Evolutionary conservation across 495 filamentous ascomycete species (phyloP).

Genomic region (Elaphomyces granulatus): DNA sequence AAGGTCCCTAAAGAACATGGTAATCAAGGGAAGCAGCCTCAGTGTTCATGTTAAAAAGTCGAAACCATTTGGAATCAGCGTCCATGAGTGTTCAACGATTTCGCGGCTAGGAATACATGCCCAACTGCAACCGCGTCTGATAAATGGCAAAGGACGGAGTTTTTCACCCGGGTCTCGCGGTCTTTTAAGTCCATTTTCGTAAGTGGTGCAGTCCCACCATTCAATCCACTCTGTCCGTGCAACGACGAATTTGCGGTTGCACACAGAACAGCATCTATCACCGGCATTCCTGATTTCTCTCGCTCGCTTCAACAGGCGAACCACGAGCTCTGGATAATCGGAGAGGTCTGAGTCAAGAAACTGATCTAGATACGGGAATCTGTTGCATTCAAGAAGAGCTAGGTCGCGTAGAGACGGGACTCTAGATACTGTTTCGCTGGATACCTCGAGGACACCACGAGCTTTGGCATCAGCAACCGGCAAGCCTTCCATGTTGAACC

Average conservation of each 20-base stretch:
- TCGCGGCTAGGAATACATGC: conserved; percentile 34
- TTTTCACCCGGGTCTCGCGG: conserved; percentile 21
- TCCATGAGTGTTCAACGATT: no score
- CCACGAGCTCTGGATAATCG: conserved; percentile 29
- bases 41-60: no score
- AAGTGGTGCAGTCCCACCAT: conserved; percentile 45
- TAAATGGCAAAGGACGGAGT: conserved; percentile 43
- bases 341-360: conserved; percentile 25
- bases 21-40: no score
- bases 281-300: conserved; percentile 33
- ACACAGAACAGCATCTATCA: conserved; percentile 45
- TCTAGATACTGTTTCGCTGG: conserved; percentile 4
- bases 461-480: conserved; percentile 7
- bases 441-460: neutral
- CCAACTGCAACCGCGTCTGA: conserved; percentile 52
- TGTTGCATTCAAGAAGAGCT: conserved; percentile 34
- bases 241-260: conserved; percentile 40
- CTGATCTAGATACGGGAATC: conserved; percentile 29
- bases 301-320: conserved; percentile 26
- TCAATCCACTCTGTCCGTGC: conserved; percentile 57
- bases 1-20: no score
- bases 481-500: conserved; percentile 32
- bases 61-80: no score
- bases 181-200: conserved; percentile 32
- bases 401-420: conserved; percentile 46